Conservation (phyloP, 2,329 filamentous ascomycete species). For the Hypomyces perniciosus region DNA sequence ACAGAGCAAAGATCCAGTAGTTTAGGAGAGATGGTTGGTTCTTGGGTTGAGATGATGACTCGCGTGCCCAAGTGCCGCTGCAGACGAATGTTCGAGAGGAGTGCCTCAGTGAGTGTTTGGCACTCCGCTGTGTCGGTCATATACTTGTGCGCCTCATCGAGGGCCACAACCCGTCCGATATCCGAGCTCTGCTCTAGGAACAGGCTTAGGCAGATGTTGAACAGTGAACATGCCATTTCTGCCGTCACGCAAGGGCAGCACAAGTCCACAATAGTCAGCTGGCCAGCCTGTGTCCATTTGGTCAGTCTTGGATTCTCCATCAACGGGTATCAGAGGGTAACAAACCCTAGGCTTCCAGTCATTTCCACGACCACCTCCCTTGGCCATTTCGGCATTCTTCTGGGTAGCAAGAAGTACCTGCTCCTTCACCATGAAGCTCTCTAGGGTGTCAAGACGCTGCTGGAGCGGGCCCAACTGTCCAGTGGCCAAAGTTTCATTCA, state of each 20-base stretch:
- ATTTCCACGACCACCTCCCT: constrained; percentile 6
- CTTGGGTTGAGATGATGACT: constrained; percentile 69
- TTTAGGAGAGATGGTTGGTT: constrained; percentile 63
- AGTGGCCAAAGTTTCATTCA: constrained; percentile 32
- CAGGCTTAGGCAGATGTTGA: constrained; percentile 63
- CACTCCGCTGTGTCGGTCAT: constrained; percentile 53
- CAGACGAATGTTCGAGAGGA: constrained; percentile 59
- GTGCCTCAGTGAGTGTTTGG: constrained; percentile 51
- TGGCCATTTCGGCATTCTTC: neutral
- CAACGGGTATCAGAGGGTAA: neutral
- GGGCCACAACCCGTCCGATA: constrained; percentile 56
- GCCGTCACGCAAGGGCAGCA: constrained; percentile 65
- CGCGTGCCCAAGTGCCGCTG: constrained; percentile 65
- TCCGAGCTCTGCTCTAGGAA: constrained; percentile 50
- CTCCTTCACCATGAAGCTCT: constrained; percentile 36
- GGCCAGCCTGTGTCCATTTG: constrained; percentile 18
- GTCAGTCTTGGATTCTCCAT: neutral
- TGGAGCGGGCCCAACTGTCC: constrained; percentile 49
- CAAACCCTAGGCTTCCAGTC: constrained; percentile 18
- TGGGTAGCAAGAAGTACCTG: constrained; percentile 11
- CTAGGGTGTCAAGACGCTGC: constrained; percentile 37
- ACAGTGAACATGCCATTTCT: constrained; percentile 62
- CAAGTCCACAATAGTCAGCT: constrained; percentile 53
- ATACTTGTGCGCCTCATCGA: constrained; percentile 78
- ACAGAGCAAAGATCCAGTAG: constrained; percentile 66